phyloP scores from a whole-genome alignment of 1,284 basidiomycete genomes.

The Pisolithus thermaeus region DNA sequence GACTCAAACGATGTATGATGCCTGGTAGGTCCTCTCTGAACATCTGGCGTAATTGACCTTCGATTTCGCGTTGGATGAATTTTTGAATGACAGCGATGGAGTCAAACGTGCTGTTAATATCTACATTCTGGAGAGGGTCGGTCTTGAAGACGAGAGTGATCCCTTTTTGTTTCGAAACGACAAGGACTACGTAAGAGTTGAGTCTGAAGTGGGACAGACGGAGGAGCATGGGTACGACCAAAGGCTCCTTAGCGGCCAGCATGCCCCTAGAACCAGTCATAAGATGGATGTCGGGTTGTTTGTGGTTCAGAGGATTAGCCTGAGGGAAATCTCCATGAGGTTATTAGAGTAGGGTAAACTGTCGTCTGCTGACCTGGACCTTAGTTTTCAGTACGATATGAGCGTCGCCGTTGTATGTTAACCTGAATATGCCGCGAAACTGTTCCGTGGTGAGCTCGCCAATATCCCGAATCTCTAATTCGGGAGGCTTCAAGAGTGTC shows the following conservation, averaged over 20 bases:
- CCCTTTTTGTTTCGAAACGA: constrained; percentile 95
- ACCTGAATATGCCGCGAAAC: constrained; percentile 94
- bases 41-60: constrained; percentile 95
- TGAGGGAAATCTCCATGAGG: constrained; percentile 27
- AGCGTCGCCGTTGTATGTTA: constrained; percentile 95
- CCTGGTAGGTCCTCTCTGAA: constrained; percentile 96
- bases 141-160: constrained; percentile 99
- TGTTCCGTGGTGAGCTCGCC: constrained; percentile 95
- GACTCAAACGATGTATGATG: constrained; percentile 94
- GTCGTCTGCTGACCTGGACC: constrained; percentile 71
- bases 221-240: constrained; percentile 97
- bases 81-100: constrained; percentile 97
- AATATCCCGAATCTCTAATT: constrained; percentile 96
- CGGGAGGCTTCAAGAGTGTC: constrained; percentile 68
- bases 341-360: not conserved
- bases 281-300: constrained; percentile 75
- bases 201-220: constrained; percentile 93
- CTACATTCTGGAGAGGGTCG: constrained; percentile 95
- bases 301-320: constrained; percentile 94
- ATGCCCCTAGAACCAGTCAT: constrained; percentile 76
- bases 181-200: constrained; percentile 94
- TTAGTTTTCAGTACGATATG: constrained; percentile 94
- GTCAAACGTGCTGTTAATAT: constrained; percentile 97
- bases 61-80: constrained; percentile 95
- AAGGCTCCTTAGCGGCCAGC: constrained; percentile 86